These are phyloP conservation scores for Peniophora sp. DNA, from an alignment of 1,284 basidiomycete species.

Conservation along the genomic window DNA sequence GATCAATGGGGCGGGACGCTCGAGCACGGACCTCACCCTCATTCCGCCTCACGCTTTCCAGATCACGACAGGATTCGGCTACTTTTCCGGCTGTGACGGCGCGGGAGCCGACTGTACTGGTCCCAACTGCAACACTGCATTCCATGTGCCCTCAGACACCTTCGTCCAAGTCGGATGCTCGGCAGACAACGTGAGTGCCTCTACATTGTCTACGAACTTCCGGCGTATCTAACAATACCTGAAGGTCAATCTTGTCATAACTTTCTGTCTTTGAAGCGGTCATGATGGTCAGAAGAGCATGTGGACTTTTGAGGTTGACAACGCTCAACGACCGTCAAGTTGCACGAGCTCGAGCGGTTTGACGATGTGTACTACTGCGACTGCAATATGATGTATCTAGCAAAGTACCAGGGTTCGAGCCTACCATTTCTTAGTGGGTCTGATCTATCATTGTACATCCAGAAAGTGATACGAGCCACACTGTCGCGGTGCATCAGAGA, in stretches of 20 bases:
- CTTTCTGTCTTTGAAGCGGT: constrained; percentile 15
- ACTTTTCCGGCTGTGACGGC: constrained; percentile 5
- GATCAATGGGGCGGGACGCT: constrained; percentile 15
- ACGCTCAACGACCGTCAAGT: no score
- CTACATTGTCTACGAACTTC: neutral
- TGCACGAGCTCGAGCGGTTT: no score
- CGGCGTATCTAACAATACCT: no score
- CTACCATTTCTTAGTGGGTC: no score
- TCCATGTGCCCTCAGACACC: constrained; percentile 16
- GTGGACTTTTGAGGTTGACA: no score
- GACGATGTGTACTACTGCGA: no score
- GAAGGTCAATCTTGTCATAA: constrained; percentile 17
- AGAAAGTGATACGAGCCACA: no score
- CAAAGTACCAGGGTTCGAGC: no score
- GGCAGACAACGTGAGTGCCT: constrained; percentile 13
- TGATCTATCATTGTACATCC: no score
- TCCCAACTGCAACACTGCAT: constrained; percentile 8
- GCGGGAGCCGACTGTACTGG: constrained; percentile 2
- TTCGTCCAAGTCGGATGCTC: constrained; percentile 20
- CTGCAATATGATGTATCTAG: no score
- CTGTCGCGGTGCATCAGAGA: no score
- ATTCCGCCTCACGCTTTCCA: constrained; percentile 27
- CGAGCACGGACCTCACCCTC: constrained; percentile 17
- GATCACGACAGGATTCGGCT: constrained; percentile 30
- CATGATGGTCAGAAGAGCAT: no score